Conservation (phyloP, 2,329 filamentous ascomycete genomes). For the Scopulariopsis brevicaulis region DNA sequence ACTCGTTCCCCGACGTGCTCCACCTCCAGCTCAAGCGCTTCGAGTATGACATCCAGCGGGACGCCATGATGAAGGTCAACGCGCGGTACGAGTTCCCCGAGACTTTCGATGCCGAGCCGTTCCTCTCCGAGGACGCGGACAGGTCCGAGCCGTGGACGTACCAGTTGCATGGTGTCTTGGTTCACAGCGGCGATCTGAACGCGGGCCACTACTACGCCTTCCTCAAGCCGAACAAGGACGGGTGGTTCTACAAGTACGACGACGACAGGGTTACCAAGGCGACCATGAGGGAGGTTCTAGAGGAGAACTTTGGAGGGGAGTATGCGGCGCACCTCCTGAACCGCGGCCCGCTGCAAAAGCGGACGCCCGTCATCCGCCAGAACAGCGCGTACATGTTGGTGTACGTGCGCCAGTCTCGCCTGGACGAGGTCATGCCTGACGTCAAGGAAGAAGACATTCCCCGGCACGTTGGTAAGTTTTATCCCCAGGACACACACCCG, state of each 20-base stretch:
- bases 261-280: constrained; percentile 95
- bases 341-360: constrained; percentile 39
- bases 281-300: constrained; percentile 79
- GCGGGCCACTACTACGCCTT: constrained; percentile 98
- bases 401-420: constrained; percentile 77
- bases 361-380: constrained; percentile 48
- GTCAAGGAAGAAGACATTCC: constrained; percentile 74
- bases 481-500: background rate
- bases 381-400: constrained; percentile 98
- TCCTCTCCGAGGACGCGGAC: constrained; percentile 76
- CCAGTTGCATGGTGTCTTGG: constrained; percentile 86
- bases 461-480: constrained; percentile 58
- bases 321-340: constrained; percentile 45
- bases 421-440: constrained; percentile 72
- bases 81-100: constrained; percentile 87
- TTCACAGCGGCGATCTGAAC: constrained; percentile 93
- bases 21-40: constrained; percentile 96
- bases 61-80: constrained; percentile 99
- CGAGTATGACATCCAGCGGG: constrained; percentile 91
- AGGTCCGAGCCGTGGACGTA: constrained; percentile 84
- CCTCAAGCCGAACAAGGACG: constrained; percentile 84
- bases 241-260: constrained; percentile 93
- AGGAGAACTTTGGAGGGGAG: constrained; percentile 94
- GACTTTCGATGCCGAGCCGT: constrained; percentile 72
- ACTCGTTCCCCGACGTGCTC: constrained; percentile 84